Evolutionary conservation across 192 early-diverging fungal species (phyloP).

Genomic region (Backusella tarrabulga): DNA sequence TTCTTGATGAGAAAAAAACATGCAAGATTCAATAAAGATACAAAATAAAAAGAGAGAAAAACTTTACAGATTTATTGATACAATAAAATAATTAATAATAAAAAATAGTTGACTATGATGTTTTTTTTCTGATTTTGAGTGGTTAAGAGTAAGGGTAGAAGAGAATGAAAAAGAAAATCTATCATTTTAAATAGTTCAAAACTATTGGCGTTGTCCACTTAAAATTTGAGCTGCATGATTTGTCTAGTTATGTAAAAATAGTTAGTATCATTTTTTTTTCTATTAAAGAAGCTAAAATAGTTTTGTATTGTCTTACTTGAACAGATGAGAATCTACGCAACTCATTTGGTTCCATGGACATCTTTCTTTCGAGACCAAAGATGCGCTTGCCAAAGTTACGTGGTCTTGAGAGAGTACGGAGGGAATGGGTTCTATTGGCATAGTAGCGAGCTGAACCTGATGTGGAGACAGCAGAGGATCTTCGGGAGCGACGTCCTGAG

Average conservation of each 20-base stretch:
- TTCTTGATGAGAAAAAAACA: too few relatives aligned
- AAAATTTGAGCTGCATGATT: constrained; percentile 33
- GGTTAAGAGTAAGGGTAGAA: neutral
- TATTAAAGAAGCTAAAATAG: neutral
- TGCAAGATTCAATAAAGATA: too few relatives aligned
- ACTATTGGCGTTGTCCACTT: neutral
- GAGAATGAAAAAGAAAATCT: neutral
- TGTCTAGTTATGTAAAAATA: constrained; percentile 13
- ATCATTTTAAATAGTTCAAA: neutral
- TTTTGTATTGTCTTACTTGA: constrained; percentile 43
- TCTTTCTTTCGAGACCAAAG: constrained; percentile 49
- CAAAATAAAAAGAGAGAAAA: neutral
- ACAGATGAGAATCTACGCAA: constrained; percentile 73
- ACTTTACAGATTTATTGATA: constrained; percentile 4
- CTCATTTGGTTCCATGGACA: constrained; percentile 62
- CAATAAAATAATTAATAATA: constrained; percentile 3
- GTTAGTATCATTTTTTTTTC: neutral
- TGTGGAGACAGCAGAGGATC: constrained; percentile 23
- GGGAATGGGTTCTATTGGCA: constrained; percentile 34
- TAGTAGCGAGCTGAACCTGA: constrained; percentile 32
- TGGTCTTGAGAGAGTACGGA: constrained; percentile 31
- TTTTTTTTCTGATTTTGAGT: neutral
- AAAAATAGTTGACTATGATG: neutral
- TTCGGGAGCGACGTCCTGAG: constrained; percentile 5
- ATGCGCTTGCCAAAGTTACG: constrained; percentile 34